phyloP scores from a whole-genome alignment of 805 yeast species.

The Isabelozyma rhagii region DNA sequence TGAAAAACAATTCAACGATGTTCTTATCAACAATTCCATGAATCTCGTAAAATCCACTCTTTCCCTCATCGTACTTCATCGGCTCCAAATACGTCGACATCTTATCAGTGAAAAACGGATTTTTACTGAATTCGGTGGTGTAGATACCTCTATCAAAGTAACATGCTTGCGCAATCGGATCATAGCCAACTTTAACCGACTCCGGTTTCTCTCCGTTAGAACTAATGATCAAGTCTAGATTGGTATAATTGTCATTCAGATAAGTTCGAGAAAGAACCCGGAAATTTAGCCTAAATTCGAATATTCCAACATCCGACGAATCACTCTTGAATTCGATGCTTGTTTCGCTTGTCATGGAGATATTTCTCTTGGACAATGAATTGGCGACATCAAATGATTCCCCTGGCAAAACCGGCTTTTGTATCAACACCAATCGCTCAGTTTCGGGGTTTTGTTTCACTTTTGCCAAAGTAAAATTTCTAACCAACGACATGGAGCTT shows the following conservation, averaged over 20 bases:
- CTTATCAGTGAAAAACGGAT: constrained; percentile 23
- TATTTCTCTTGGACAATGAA: not conserved
- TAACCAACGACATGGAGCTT: constrained; percentile 31
- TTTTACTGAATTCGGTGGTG: constrained; percentile 10
- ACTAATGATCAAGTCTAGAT: constrained; percentile 13
- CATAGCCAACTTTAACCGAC: constrained; percentile 20
- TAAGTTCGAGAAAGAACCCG: constrained; percentile 8
- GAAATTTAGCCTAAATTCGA: constrained; percentile 20
- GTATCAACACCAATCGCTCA: constrained; percentile 13
- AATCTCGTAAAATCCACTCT: constrained; percentile 14
- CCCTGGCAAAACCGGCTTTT: constrained; percentile 17
- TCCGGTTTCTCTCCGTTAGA: constrained; percentile 10
- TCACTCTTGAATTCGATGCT: not conserved
- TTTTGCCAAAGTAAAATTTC: constrained; percentile 22
- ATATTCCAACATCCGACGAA: constrained; percentile 10
- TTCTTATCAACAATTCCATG: constrained; percentile 26
- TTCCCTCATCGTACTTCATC: constrained; percentile 7
- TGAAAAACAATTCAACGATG: constrained; percentile 26
- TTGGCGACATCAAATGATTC: not conserved
- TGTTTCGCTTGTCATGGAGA: not conserved
- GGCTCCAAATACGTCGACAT: constrained; percentile 19
- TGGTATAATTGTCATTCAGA: constrained; percentile 5
- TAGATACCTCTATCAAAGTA: constrained; percentile 23
- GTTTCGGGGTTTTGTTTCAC: constrained; percentile 20
- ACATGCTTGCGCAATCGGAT: constrained; percentile 15